Conservation (phyloP, 441 rosid genomes). For the Pelargonium myrrhifolium region DNA sequence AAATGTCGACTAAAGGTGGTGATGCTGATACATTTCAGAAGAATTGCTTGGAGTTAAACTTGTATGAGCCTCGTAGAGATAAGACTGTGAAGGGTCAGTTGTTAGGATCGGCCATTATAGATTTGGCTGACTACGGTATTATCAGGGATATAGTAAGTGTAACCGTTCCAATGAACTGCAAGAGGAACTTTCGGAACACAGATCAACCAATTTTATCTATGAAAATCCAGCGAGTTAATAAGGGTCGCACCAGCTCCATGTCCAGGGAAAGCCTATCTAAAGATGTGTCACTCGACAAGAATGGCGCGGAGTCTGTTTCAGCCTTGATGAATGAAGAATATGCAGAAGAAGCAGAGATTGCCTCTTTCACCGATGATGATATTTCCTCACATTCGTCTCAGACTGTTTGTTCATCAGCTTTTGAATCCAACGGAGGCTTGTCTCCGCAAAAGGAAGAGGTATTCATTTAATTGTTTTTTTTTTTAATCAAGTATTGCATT, state of each 20-base stretch:
- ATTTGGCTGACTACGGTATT: slow-evolving; percentile 70
- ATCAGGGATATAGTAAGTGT: slow-evolving; percentile 39
- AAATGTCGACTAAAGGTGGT: slow-evolving; percentile 46
- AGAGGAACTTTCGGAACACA: slow-evolving; percentile 64
- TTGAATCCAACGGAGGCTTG: slow-evolving; percentile 39
- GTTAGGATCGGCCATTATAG: slow-evolving; percentile 62
- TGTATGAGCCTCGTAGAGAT: slow-evolving; percentile 87
- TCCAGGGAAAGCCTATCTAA: slow-evolving; percentile 32
- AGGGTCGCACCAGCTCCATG: slow-evolving; percentile 36
- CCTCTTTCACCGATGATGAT: slow-evolving; percentile 71
- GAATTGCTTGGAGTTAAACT: slow-evolving; percentile 62
- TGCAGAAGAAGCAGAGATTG: slow-evolving; percentile 70
- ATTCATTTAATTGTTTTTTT: slow-evolving; percentile 11
- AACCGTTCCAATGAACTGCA: slow-evolving; percentile 64
- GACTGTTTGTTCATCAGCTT: slow-evolving; percentile 39
- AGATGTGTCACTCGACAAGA: slow-evolving; percentile 33
- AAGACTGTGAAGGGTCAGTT: slow-evolving; percentile 45
- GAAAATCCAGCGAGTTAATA: slow-evolving; percentile 51
- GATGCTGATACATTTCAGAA: slow-evolving; percentile 48
- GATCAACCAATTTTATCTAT: slow-evolving; percentile 61
- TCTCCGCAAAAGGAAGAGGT: slow-evolving; percentile 49
- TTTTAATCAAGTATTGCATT: not conserved
- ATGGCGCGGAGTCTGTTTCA: slow-evolving; percentile 55
- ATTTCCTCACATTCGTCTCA: slow-evolving; percentile 69
- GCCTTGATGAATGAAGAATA: slow-evolving; percentile 64